A percentile compares a stretch with the other conserved stretches of the same genome.
These are phyloP conservation scores for Ascochyta lentis DNA, from an alignment of 2,329 filamentous ascomycete genomes.

Conservation along the genomic window DNA sequence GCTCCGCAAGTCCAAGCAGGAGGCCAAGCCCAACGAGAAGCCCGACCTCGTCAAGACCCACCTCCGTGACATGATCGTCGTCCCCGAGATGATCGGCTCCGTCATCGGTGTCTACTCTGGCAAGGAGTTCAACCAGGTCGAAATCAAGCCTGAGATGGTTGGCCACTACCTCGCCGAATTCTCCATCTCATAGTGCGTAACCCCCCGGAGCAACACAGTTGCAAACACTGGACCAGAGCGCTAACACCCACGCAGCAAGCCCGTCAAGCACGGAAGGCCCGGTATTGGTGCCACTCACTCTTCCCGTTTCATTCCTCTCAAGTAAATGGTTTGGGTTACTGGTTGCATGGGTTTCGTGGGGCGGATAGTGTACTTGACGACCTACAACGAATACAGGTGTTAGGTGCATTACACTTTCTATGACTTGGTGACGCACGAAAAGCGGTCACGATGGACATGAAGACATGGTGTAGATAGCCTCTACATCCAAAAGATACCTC, in stretches of 20 bases:
- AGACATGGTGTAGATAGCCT: constrained; percentile 42
- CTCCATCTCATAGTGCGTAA: constrained; percentile 97
- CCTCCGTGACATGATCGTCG: constrained; percentile 99
- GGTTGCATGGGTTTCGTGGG: constrained; percentile 50
- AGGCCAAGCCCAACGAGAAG: constrained; percentile 88
- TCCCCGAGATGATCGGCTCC: constrained; percentile 99
- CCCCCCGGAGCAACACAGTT: background rate
- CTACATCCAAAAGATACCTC: constrained; percentile 42
- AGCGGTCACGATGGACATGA: constrained; percentile 39
- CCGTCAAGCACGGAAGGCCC: constrained; percentile 99
- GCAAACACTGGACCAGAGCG: constrained; percentile 1
- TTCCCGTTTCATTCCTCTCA: constrained; percentile 99
- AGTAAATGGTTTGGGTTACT: constrained; percentile 67
- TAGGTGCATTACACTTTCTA: constrained; percentile 46
- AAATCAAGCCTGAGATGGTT: constrained; percentile 99
- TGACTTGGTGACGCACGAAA: constrained; percentile 40
- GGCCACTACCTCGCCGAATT: constrained; percentile 99
- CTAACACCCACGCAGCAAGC: constrained; percentile 74
- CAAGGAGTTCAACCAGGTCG: constrained; percentile 99
- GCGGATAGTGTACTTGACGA: constrained; percentile 50
- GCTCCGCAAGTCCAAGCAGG: constrained; percentile 83
- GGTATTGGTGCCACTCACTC: constrained; percentile 99
- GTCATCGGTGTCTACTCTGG: constrained; percentile 99
- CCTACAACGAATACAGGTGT: constrained; percentile 49
- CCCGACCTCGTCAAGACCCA: constrained; percentile 99